Conservation (phyloP, 495 filamentous ascomycete genomes). For the Aspergillus egyptiacus region DNA sequence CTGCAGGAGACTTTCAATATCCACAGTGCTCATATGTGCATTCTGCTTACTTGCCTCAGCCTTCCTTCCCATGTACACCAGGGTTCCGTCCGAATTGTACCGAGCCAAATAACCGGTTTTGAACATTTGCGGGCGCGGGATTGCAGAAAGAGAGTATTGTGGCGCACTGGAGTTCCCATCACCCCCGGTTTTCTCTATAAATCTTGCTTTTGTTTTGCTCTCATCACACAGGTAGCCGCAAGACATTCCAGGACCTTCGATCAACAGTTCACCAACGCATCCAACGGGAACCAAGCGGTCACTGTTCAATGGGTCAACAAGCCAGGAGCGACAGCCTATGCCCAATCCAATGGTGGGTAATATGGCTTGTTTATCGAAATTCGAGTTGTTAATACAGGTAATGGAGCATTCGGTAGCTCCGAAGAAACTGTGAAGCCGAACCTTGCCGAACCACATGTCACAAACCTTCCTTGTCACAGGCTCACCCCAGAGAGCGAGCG, state of each 20-base stretch:
- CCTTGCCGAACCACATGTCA: conserved; percentile 11
- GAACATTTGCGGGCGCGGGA: conserved; percentile 19
- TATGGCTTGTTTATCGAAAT: conserved; percentile 3
- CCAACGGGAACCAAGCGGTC: conserved; percentile 52
- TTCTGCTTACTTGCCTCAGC: conserved; percentile 42
- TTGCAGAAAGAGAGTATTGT: not conserved
- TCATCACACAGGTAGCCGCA: conserved; percentile 44
- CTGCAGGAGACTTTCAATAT: conserved; percentile 38
- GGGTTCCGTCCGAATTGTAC: conserved; percentile 44
- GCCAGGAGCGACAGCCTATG: conserved; percentile 39
- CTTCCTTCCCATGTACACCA: conserved; percentile 43
- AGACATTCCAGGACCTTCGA: conserved; percentile 55
- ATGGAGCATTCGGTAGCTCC: conserved; percentile 36
- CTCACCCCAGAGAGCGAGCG: conserved; percentile 21
- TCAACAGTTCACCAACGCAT: conserved; percentile 52
- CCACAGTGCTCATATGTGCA: conserved; percentile 41
- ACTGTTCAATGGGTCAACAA: conserved; percentile 50
- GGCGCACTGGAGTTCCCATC: not conserved
- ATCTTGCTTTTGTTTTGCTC: conserved; percentile 33
- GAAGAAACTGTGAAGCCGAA: conserved; percentile 28
- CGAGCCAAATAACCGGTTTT: conserved; percentile 51
- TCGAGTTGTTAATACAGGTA: conserved; percentile 20
- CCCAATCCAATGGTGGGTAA: conserved; percentile 22
- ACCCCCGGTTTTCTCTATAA: conserved; percentile 41
- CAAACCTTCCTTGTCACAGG: conserved; percentile 6